These are phyloP conservation scores for Salix dunnii DNA, from an alignment of 345 rosid species.

Conservation along the genomic window DNA sequence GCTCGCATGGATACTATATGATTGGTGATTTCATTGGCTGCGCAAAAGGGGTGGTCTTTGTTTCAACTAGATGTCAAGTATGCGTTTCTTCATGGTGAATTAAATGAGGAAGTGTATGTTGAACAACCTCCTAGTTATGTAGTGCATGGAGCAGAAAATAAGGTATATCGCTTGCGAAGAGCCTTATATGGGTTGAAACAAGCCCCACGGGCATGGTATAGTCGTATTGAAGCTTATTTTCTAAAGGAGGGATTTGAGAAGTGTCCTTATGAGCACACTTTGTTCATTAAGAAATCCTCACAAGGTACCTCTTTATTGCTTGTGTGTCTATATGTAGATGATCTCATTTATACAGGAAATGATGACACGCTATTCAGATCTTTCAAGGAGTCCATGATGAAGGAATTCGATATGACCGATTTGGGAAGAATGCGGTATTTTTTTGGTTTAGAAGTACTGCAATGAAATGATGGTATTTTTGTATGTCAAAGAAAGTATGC, in stretches of 20 bases:
- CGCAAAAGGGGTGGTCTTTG: not conserved
- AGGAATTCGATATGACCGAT: not conserved
- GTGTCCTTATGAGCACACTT: not conserved
- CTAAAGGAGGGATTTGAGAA: not conserved
- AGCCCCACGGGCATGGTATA: not conserved
- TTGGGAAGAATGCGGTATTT: not conserved
- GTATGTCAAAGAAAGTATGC: not conserved
- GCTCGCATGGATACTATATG: not conserved
- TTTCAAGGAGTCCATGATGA: not conserved
- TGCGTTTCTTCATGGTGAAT: too few species aligned
- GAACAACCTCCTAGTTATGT: conserved; percentile 2
- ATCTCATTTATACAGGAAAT: too few species aligned
- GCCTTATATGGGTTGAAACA: too few species aligned
- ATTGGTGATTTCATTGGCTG: not conserved
- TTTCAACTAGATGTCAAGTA: not conserved
- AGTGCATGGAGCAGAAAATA: not conserved
- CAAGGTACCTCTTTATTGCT: not conserved
- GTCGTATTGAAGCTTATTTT: not conserved
- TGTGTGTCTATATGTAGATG: not conserved
- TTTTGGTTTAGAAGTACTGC: not conserved
- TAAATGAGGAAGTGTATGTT: conserved; percentile 9
- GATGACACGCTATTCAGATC: not conserved
- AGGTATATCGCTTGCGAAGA: not conserved
- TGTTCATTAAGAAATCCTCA: not conserved
- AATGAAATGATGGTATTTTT: not conserved